These are phyloP conservation scores for Phytopythium delawarense DNA, from an alignment of 352 stramenopile species.

Conservation along the genomic window DNA sequence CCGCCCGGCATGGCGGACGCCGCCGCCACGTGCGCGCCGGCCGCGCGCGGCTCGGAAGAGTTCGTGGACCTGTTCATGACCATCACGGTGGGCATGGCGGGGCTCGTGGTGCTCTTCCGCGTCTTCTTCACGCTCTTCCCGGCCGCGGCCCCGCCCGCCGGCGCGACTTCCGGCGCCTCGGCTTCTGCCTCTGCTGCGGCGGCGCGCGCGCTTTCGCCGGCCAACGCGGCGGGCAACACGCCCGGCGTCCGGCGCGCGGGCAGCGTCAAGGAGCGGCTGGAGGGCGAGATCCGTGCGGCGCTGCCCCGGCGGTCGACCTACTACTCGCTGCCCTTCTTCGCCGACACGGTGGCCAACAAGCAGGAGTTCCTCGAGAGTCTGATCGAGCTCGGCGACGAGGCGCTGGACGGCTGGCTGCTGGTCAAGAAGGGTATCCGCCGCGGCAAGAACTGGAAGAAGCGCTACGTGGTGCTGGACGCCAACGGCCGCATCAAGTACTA, in stretches of 20 bases:
- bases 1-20: no score
- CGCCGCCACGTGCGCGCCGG: constrained; percentile 3
- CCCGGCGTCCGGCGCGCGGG: constrained; percentile 20
- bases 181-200: background rate
- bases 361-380: constrained; percentile 70
- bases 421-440: constrained; percentile 73
- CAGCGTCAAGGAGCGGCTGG: constrained; percentile 60
- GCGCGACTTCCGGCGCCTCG: background rate
- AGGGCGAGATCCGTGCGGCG: constrained; percentile 50
- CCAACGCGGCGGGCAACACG: background rate
- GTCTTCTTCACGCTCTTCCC: constrained; percentile 54
- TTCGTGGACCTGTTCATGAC: constrained; percentile 67
- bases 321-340: constrained; percentile 76
- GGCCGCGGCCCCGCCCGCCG: constrained; percentile 1
- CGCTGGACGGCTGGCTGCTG: constrained; percentile 70
- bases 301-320: constrained; percentile 65
- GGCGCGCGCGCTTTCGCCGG: constrained; percentile 2
- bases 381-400: constrained; percentile 59
- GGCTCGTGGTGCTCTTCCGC: constrained; percentile 61
- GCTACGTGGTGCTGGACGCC: constrained; percentile 68
- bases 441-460: constrained; percentile 83
- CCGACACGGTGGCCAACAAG: constrained; percentile 68
- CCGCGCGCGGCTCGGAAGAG: constrained; percentile 12
- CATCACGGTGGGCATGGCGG: constrained; percentile 53
- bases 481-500: constrained; percentile 80